Percentiles rank a stretch among this genome's conserved stretches.
Conservation (phyloP, 192 early-diverging fungal genomes). For the Irineochytrium annulatum region DNA sequence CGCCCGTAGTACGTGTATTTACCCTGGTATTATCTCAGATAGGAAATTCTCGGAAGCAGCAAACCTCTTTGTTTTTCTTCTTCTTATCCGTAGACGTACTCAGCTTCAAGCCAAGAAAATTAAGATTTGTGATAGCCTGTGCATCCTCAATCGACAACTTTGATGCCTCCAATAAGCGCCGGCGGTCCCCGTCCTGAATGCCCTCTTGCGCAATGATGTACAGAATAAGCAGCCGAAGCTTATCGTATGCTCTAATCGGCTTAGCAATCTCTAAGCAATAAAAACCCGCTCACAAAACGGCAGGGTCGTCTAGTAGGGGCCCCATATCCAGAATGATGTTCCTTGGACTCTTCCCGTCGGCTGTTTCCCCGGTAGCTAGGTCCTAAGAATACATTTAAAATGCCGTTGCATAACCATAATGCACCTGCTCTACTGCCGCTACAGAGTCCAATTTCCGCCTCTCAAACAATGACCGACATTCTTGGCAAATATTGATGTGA, state of each 20-base stretch:
- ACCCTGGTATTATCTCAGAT: constrained; percentile 7
- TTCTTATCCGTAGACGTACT: constrained; percentile 47
- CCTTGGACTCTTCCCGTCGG: constrained; percentile 62
- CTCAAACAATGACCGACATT: constrained; percentile 75
- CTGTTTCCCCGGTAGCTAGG: constrained; percentile 73
- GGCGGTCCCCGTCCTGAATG: constrained; percentile 66
- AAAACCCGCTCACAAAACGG: neutral
- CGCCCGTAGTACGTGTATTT: constrained; percentile 45
- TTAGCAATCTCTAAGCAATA: neutral
- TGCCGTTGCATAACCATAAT: too few species aligned
- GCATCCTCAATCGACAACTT: constrained; percentile 68
- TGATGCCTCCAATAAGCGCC: constrained; percentile 63
- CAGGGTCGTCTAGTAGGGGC: constrained; percentile 28
- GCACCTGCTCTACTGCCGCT: constrained; percentile 75
- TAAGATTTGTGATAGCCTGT: constrained; percentile 75
- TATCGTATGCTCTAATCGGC: constrained; percentile 59
- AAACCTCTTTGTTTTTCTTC: constrained; percentile 29
- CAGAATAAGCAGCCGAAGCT: constrained; percentile 72
- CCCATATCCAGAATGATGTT: constrained; percentile 72
- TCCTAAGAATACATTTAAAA: constrained; percentile 43
- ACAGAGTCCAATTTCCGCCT: constrained; percentile 60
- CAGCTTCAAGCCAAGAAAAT: constrained; percentile 58
- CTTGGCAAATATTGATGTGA: constrained; percentile 81
- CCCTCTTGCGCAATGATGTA: constrained; percentile 80
- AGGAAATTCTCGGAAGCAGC: neutral